Conservation (phyloP, 768 basidiomycete genomes). For the Leucosporidium yakuticum region DNA sequence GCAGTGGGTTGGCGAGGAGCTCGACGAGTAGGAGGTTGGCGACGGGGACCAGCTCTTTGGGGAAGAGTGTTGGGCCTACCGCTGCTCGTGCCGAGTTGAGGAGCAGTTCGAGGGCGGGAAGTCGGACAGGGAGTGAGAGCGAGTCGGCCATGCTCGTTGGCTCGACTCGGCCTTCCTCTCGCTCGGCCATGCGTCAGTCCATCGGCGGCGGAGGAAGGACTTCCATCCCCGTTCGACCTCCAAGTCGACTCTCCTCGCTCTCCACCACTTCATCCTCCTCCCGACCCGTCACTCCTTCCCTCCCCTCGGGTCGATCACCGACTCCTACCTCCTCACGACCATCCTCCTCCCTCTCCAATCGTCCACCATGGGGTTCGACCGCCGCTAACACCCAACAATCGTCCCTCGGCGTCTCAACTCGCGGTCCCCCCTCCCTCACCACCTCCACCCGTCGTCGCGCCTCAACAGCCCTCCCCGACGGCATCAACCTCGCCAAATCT, state of each 20-base stretch:
- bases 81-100: background rate
- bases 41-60: background rate
- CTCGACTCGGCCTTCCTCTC: background rate
- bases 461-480: background rate
- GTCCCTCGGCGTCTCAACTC: background rate
- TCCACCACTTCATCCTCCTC: background rate
- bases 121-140: background rate
- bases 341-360: background rate
- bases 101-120: constrained; percentile 8
- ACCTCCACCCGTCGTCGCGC: background rate
- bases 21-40: background rate
- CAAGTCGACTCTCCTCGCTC: too few species aligned
- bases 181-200: background rate
- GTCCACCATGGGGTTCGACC: background rate
- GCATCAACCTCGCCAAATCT: too few species aligned
- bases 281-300: background rate
- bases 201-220: too few species aligned
- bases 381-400: background rate
- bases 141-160: background rate
- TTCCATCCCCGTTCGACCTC: too few species aligned
- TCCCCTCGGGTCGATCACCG: background rate
- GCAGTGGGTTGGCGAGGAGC: background rate
- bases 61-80: background rate
- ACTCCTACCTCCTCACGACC: background rate
- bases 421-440: background rate